These are phyloP conservation scores for Gypsophila paniculata DNA, from an alignment of 179 eudicot species.

Conservation along the genomic window DNA sequence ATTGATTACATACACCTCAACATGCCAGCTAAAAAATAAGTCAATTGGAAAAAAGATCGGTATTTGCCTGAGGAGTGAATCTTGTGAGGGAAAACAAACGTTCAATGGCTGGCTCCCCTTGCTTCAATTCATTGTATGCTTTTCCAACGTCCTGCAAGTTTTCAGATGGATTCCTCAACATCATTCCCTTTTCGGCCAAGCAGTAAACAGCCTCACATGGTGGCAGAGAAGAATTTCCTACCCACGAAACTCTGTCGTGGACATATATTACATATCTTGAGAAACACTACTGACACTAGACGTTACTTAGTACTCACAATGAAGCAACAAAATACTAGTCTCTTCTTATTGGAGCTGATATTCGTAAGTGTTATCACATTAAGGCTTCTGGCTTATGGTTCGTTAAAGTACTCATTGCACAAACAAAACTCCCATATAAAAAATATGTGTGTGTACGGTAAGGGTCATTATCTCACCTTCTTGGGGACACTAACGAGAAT, in stretches of 20 bases:
- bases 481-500: not conserved
- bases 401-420: no score
- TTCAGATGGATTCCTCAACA: slow-evolving; percentile 32
- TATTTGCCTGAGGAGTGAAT: slow-evolving; percentile 55
- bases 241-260: not conserved
- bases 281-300: not conserved
- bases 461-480: no score
- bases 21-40: not conserved
- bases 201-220: slow-evolving; percentile 15
- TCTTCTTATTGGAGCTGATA: not conserved
- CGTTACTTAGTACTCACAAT: not conserved
- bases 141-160: slow-evolving; percentile 80
- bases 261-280: not conserved
- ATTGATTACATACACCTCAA: not conserved
- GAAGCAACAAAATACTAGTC: not conserved
- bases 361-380: not conserved
- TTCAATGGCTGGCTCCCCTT: slow-evolving; percentile 93
- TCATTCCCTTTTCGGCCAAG: slow-evolving; percentile 30
- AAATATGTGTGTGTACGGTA: no score
- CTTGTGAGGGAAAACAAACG: slow-evolving; percentile 77
- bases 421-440: no score
- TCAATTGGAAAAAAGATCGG: not conserved
- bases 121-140: slow-evolving; percentile 91
- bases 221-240: slow-evolving; percentile 11
- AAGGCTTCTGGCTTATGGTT: slow-evolving; percentile 1